A percentile compares a stretch with the other conserved stretches of the same genome.
These are phyloP conservation scores for Dothistroma pini DNA, from an alignment of 2,329 filamentous ascomycete species.

Conservation along the genomic window DNA sequence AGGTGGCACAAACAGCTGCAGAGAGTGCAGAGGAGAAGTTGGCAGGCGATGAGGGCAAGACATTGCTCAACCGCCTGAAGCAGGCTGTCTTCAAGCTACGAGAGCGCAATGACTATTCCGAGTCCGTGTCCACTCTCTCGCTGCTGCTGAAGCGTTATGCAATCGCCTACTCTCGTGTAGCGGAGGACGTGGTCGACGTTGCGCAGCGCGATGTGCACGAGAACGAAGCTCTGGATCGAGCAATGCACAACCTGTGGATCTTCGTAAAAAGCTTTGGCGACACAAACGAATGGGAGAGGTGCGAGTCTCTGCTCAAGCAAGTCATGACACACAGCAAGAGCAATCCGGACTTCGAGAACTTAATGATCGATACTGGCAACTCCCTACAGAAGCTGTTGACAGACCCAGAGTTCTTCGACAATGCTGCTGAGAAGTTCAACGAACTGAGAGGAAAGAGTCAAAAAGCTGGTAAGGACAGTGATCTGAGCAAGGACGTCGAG, in stretches of 20 bases:
- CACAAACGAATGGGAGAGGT: slow-evolving; percentile 66
- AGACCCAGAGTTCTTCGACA: slow-evolving; percentile 80
- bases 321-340: slow-evolving; percentile 70
- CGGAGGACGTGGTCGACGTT: slow-evolving; percentile 62
- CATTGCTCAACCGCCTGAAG: slow-evolving; percentile 71
- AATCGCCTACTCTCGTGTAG: slow-evolving; percentile 68
- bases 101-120: slow-evolving; percentile 74
- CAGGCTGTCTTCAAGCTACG: slow-evolving; percentile 70
- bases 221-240: slow-evolving; percentile 71
- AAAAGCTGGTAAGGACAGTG: slow-evolving; percentile 60
- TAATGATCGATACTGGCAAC: slow-evolving; percentile 69
- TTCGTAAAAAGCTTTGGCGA: slow-evolving; percentile 79
- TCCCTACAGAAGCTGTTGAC: slow-evolving; percentile 77
- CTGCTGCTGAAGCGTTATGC: slow-evolving; percentile 75
- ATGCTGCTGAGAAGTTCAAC: slow-evolving; percentile 63
- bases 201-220: slow-evolving; percentile 67
- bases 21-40: slow-evolving; percentile 72
- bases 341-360: slow-evolving; percentile 76
- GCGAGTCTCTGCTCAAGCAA: slow-evolving; percentile 64
- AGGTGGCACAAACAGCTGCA: slow-evolving; percentile 56
- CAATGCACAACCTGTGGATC: slow-evolving; percentile 74
- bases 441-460: slow-evolving; percentile 56
- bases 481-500: slow-evolving; percentile 69
- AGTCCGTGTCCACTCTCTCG: slow-evolving; percentile 77
- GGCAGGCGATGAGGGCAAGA: slow-evolving; percentile 66